A percentile compares a stretch with the other conserved stretches of the same genome.
phyloP scores from a whole-genome alignment of 176 grass and related monocot genomes.

The Rhipidocladum racemiflorum region DNA sequence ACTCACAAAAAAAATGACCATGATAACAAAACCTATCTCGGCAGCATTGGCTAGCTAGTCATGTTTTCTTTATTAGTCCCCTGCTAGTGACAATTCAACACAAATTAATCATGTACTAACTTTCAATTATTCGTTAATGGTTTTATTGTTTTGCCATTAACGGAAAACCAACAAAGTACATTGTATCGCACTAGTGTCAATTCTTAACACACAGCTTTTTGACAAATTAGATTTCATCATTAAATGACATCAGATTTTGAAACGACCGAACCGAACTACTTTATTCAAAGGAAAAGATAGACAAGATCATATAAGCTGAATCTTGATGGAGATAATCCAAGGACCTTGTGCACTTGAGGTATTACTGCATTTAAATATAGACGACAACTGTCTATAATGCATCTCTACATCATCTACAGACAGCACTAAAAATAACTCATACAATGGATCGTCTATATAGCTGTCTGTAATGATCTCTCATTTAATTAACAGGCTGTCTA shows the following conservation, averaged over 20 bases:
- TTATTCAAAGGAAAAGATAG: neutral
- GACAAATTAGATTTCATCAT: neutral
- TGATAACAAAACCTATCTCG: neutral
- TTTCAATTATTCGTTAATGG: conserved; percentile 4
- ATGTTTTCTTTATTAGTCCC: neutral
- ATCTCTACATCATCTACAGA: too few relatives aligned
- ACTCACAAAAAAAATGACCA: neutral
- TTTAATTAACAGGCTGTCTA: too few relatives aligned
- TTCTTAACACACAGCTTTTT: neutral
- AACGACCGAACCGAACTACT: neutral
- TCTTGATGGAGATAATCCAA: conserved; percentile 27
- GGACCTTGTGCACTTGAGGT: conserved; percentile 14
- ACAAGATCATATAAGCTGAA: conserved; percentile 15
- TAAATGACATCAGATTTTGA: conserved; percentile 5
- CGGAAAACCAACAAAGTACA: neutral
- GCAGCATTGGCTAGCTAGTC: neutral
- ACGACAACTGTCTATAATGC: too few relatives aligned
- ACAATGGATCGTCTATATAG: too few relatives aligned
- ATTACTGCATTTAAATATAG: neutral
- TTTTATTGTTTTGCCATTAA: neutral
- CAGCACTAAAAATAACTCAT: too few relatives aligned
- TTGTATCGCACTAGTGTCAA: neutral
- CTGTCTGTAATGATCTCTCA: too few relatives aligned
- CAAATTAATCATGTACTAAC: conserved; percentile 1
- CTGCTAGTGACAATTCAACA: neutral